A percentile compares a stretch with the other conserved stretches of the same genome.
Evolutionary conservation across 2,329 filamentous ascomycete genomes (phyloP).

Genomic region (Venturia oleaginea): DNA sequence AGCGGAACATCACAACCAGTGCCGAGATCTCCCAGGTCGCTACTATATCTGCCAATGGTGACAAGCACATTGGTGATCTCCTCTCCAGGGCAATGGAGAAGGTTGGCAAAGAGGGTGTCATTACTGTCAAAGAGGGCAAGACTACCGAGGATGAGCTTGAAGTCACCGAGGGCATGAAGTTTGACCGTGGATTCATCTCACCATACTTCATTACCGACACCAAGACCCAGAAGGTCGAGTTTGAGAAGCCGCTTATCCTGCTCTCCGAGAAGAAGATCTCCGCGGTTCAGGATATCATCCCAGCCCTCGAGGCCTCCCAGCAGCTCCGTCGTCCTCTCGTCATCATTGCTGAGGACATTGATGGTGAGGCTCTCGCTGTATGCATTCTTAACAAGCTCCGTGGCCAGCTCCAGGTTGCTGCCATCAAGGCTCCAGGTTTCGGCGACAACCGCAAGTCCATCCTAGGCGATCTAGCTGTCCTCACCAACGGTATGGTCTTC

Average conservation of each 20-base stretch:
- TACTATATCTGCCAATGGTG: constrained; percentile 96
- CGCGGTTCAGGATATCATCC: constrained; percentile 96
- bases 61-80: constrained; percentile 87
- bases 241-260: constrained; percentile 97
- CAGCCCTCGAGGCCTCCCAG: constrained; percentile 92
- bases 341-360: constrained; percentile 98
- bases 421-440: constrained; percentile 97
- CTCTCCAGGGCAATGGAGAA: constrained; percentile 99
- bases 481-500: constrained; percentile 97
- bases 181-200: constrained; percentile 96
- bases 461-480: constrained; percentile 87
- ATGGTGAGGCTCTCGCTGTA: constrained; percentile 94
- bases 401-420: constrained; percentile 95
- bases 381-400: constrained; percentile 99
- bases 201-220: constrained; percentile 99
- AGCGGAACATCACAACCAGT: constrained; percentile 95
- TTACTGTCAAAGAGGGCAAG: constrained; percentile 99
- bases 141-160: constrained; percentile 96
- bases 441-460: constrained; percentile 99
- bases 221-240: constrained; percentile 98
- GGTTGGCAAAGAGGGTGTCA: constrained; percentile 99
- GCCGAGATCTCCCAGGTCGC: constrained; percentile 96
- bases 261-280: constrained; percentile 99
- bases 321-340: constrained; percentile 90
- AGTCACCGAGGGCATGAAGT: constrained; percentile 99